Conservation (phyloP, 129 eudicot genomes). For the Artemisia tridentata region DNA sequence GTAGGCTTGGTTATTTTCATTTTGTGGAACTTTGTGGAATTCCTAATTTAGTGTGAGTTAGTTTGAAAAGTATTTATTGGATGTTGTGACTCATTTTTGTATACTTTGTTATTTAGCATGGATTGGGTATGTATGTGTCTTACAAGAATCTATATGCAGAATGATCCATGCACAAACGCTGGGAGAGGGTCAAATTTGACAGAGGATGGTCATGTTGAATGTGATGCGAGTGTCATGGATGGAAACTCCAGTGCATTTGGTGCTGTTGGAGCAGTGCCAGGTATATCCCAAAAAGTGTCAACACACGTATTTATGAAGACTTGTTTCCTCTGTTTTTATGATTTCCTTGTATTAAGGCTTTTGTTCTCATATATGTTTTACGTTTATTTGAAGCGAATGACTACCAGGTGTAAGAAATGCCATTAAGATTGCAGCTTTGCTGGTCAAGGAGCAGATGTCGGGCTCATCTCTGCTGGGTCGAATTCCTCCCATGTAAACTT, state of each 20-base stretch:
- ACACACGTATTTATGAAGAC: background rate
- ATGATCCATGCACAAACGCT: constrained; percentile 92
- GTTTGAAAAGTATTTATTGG: background rate
- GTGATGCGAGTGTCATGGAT: constrained; percentile 97
- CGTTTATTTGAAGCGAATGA: constrained; percentile 56
- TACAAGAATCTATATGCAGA: constrained; percentile 40
- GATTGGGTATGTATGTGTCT: constrained; percentile 1
- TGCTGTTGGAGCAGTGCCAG: constrained; percentile 98
- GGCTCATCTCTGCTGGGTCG: constrained; percentile 85
- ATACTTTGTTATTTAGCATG: background rate
- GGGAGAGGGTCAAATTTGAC: constrained; percentile 97
- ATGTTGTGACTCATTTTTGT: background rate
- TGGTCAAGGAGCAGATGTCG: constrained; percentile 73
- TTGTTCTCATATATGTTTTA: constrained; percentile 33
- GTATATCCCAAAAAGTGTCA: constrained; percentile 35
- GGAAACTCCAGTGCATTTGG: constrained; percentile 82
- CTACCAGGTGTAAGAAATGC: constrained; percentile 88
- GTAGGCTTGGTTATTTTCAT: background rate
- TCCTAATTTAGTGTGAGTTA: background rate
- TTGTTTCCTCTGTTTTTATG: background rate
- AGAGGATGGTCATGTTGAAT: constrained; percentile 89
- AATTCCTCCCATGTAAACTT: constrained; percentile 79
- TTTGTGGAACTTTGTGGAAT: background rate
- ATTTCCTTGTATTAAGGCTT: constrained; percentile 8
- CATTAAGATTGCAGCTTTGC: constrained; percentile 72